Conservation (phyloP, 2,329 filamentous ascomycete genomes). For the Verticillium zaregamsianum region DNA sequence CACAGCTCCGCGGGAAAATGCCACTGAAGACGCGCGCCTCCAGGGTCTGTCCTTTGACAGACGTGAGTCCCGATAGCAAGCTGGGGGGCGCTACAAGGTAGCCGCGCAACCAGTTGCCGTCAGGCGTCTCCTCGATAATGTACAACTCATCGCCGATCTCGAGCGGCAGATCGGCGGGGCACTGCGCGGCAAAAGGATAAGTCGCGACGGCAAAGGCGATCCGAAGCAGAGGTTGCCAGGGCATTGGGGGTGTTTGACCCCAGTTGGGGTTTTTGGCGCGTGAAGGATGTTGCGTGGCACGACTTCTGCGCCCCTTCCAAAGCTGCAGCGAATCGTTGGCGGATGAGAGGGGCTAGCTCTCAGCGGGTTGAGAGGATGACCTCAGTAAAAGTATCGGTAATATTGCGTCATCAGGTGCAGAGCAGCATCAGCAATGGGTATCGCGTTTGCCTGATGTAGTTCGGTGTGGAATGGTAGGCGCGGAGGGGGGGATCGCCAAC, state of each 20-base stretch:
- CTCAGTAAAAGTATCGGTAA: not conserved
- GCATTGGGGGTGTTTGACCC: slow-evolving; percentile 53
- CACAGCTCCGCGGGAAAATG: slow-evolving; percentile 91
- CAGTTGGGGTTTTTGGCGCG: not conserved
- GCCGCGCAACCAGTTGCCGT: slow-evolving; percentile 89
- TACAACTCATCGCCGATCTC: slow-evolving; percentile 98
- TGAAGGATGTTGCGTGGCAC: not conserved
- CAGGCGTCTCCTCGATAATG: slow-evolving; percentile 93
- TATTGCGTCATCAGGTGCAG: not conserved
- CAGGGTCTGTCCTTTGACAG: slow-evolving; percentile 84
- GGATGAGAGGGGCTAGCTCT: not conserved
- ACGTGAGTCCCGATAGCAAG: slow-evolving; percentile 85
- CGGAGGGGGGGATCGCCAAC: not conserved
- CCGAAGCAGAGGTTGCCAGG: slow-evolving; percentile 93
- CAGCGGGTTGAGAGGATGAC: not conserved
- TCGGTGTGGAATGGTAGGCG: not conserved
- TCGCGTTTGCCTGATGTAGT: not conserved
- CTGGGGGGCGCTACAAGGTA: slow-evolving; percentile 95
- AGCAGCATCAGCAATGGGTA: not conserved
- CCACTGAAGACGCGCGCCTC: slow-evolving; percentile 98
- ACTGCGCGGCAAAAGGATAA: slow-evolving; percentile 85
- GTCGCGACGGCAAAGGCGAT: slow-evolving; percentile 98
- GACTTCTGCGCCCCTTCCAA: not conserved
- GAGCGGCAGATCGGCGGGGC: slow-evolving; percentile 86
- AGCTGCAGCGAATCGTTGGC: not conserved